Base-by-base conservation (phyloP, 169 alveolate species). In the Plasmodium chabaudi region DNA sequence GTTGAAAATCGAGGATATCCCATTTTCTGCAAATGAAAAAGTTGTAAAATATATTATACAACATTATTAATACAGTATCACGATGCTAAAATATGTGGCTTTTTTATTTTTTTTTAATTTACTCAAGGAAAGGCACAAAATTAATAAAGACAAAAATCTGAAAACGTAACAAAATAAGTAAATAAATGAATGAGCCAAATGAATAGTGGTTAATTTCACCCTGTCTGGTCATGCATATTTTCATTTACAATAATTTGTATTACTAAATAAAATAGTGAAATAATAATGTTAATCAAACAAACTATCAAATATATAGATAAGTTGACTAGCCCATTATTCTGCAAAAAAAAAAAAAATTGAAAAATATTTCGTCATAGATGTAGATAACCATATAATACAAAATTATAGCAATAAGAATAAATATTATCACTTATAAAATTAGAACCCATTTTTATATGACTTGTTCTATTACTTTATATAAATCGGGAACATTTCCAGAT, bases 111-210 rank as follows among this genome's bases (percentile, higher is more conserved):
- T 79, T 42, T 79, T 65, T 17, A 9, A 47, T 34, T 21, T 79
- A 79, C 89, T 79, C 79, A 27, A 46, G n/a, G 42, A 79, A 79
- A n/a, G 89, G 89, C 2, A 79, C 89, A 59, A 65, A 70, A 60
- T 79, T 79, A 10, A 79, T 53, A 79, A 79, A 60, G 34, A 79
- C 82, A 59, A 55, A 19, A 53, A 79, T 9, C 89, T 79, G 27
- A 65, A 79, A 79, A 39, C 15, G 46, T 17, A 47, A 47, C 15
- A 15, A 44, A 39, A 69, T 23, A 56, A 17, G 60, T 5, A 64
- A 39, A 64, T 27, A 59, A 69, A 21, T 27, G 21, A 79, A 39
- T 44, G 42, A 4, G 4, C 5, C 4, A 34, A 34, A 34, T 4
- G 4, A 34, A 34, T 34, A 34, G 42, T 34, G 42, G 5, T 6